Base-by-base conservation (phyloP, 1,284 basidiomycete species). In the Singerocomus inundabilis region DNA sequence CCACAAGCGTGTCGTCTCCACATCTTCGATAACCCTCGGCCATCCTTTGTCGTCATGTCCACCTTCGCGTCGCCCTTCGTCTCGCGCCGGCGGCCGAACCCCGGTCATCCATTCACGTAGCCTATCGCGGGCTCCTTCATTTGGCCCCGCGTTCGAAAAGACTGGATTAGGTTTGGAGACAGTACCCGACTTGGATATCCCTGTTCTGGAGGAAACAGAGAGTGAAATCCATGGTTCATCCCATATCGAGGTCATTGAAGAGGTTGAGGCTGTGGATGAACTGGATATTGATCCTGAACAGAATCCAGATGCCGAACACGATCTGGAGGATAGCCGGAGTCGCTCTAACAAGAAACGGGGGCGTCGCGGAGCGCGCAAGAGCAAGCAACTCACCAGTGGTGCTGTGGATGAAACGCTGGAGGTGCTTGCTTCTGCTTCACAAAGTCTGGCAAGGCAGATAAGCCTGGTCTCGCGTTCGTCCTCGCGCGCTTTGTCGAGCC, bases 381-480 rank as follows among this genome's bases (percentile, higher is more conserved):
- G 55, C 79, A 87, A 73, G 77, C 79, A 63, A 18, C 31, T 41
- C 16, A 9, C 31, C 25, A 49, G 29, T 9, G 65, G 39, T 21
- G 51, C 11, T 7, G 56, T 74, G 48, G 82, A 84, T 49, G 74
- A 76, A 45, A 83, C 80, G 4, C 71, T 90, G 53, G 77, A 80
- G 11, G 85, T 84, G 8, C 79, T 94, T 30, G 91, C 91, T 4
- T 77, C 77, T 43, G 91, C 88, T 1, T 90, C 87, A 5, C 90
- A 95, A 65, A 78, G 82, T 8, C 78, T 95, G 28, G 93, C 89
- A 13, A 79, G 92, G 52, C 90, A 94, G 70, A 80, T 95, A 55
- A 88, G 85, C 63, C 77, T 78, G 53, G 81, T 80, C 9, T 70
- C 68, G 6, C 64, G 64, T 21, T 56, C 64, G 36, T 63, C 63